Evolutionary conservation across 805 yeast species (phyloP), one percentile per base, ranked within the genome.

Genomic region (Tetrapisispora namnaoensis): DNA sequence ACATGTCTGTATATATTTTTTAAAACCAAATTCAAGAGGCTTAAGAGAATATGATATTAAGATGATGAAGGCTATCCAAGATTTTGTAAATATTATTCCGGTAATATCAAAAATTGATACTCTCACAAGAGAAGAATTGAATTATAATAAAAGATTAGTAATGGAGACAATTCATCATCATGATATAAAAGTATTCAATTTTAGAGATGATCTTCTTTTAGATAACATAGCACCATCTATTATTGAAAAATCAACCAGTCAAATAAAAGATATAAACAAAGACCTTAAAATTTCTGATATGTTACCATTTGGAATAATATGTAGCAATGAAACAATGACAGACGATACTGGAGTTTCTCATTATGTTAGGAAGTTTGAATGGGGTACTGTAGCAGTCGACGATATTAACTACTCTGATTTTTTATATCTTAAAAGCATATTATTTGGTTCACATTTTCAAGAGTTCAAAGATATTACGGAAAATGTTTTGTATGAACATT

Each of bases 401-500:
- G 75, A 75, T 59, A 77, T 80, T 14, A 77, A 74, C 34, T 74
- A 74, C 53, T 79, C 85, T 55, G 95, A 87, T 63, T 83, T 86
- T 60, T 70, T 83, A 18, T 72, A 77, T 43, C 74, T 87, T 66
- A 80, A 85, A 60, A 84, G 83, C 55, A 79, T 86, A 3, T 69
- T 87, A 49, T 74, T 87, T 57, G 83, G 84, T 48, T 82, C 91
- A 4, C 95, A 86, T 67, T 73, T 86, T 65, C 81, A 81, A 61
- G 95, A 87, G 56, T 80, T 87, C 65, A 86, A 84, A 68, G 95
- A 86, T 55, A 70, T 76, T 53, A 87, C 95, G 2, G 88, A 82
- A 63, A 82, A 82, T 58, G 71, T 76, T 36, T 72, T 87, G 54
- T 87, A 87, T 67, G 95, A 87, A 62, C 77, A 77, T 56, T 87